A percentile compares a stretch with the other conserved stretches of the same genome.
These are phyloP conservation scores for Cryptococcus sp. DNA, from an alignment of 1,284 basidiomycete species.

Conservation along the genomic window DNA sequence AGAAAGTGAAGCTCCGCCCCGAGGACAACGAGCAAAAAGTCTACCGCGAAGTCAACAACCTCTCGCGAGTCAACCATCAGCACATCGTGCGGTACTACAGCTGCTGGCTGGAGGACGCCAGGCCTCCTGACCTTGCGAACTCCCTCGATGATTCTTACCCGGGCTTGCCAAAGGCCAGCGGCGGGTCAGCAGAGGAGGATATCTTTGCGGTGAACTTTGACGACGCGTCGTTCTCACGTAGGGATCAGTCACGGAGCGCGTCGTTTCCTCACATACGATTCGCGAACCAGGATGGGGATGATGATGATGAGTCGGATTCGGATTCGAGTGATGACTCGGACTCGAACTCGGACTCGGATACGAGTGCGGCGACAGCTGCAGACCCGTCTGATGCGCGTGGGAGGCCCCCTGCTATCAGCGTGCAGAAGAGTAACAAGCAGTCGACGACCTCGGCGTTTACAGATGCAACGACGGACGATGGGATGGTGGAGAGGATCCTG, in stretches of 20 bases:
- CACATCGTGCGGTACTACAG: conserved; percentile 78
- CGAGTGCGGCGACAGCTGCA: conserved; percentile 25
- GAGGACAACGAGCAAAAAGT: conserved; percentile 80
- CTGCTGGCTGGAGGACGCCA: conserved; percentile 48
- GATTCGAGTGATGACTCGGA: conserved; percentile 28
- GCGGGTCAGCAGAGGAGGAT: conserved; percentile 23
- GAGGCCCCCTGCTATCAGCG: neutral
- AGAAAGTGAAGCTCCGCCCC: conserved; percentile 81
- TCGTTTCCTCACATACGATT: conserved; percentile 49
- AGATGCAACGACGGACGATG: conserved; percentile 30
- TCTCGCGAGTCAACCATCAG: conserved; percentile 80
- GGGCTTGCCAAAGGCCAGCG: neutral
- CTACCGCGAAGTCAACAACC: conserved; percentile 84
- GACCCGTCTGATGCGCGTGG: conserved; percentile 32
- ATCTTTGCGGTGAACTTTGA: conserved; percentile 45
- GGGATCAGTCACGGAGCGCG: conserved; percentile 40
- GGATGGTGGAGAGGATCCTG: conserved; percentile 38
- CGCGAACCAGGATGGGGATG: conserved; percentile 40
- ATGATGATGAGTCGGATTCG: conserved; percentile 31
- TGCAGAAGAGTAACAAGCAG: conserved; percentile 10
- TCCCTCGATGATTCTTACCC: conserved; percentile 14
- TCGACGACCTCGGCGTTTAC: conserved; percentile 21
- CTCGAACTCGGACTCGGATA: conserved; percentile 8
- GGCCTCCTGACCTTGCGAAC: conserved; percentile 22
- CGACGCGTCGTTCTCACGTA: conserved; percentile 32